A percentile compares a stretch with the other conserved stretches of the same genome.
Evolutionary conservation across 2,329 filamentous ascomycete genomes (phyloP).

Genomic region (Podosphaera fusca): DNA sequence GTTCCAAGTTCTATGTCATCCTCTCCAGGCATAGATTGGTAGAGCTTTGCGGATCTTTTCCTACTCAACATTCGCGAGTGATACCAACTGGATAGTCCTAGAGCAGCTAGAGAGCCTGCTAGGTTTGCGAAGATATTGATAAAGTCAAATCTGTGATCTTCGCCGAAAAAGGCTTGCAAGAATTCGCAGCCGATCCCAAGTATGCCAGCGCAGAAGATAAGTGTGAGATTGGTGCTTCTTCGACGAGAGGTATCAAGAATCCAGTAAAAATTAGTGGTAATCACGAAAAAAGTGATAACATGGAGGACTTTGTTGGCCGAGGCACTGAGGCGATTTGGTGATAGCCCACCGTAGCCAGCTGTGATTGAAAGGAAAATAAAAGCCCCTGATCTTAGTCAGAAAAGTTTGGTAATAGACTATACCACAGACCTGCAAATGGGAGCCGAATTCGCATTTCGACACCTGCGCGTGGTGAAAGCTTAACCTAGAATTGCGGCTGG

Average conservation of each 20-base stretch:
- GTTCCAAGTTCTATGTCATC: slow-evolving; percentile 51
- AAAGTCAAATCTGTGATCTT: slow-evolving; percentile 47
- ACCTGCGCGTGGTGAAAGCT: not conserved
- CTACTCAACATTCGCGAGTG: slow-evolving; percentile 89
- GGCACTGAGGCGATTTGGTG: slow-evolving; percentile 30
- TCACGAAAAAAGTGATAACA: slow-evolving; percentile 65
- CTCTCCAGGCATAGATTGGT: slow-evolving; percentile 42
- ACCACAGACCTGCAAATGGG: slow-evolving; percentile 56
- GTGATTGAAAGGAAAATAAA: slow-evolving; percentile 50
- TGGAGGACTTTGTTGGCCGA: slow-evolving; percentile 73
- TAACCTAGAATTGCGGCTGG: too few relatives aligned
- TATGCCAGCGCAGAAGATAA: slow-evolving; percentile 51
- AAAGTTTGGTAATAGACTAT: not conserved
- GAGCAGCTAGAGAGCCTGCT: slow-evolving; percentile 46
- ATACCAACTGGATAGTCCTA: slow-evolving; percentile 70
- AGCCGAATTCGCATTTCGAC: slow-evolving; percentile 58
- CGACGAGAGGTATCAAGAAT: slow-evolving; percentile 77
- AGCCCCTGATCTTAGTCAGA: slow-evolving; percentile 26
- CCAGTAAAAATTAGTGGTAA: slow-evolving; percentile 88
- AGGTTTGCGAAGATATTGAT: slow-evolving; percentile 80
- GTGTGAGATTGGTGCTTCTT: slow-evolving; percentile 61
- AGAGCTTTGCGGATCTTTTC: slow-evolving; percentile 49
- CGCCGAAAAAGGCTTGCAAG: slow-evolving; percentile 51
- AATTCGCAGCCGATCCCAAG: slow-evolving; percentile 56
- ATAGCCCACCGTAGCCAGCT: slow-evolving; percentile 60